Evolutionary conservation across 2,329 filamentous ascomycete species (phyloP), one percentile per base, ranked within the genome.

Genomic region (Fusarium udum): DNA sequence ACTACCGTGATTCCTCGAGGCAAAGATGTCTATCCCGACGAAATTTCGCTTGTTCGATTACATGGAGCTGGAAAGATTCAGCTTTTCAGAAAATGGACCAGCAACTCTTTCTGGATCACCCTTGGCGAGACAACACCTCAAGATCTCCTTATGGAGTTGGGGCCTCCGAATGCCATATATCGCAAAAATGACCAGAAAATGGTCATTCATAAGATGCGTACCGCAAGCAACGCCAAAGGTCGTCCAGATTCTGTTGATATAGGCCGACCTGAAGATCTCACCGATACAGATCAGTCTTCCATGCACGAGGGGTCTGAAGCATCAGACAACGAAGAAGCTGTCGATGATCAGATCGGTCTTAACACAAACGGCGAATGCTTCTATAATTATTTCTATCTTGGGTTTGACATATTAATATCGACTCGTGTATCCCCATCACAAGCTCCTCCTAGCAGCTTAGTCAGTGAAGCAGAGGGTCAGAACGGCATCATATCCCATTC

Each of bases 351-450:
- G 36, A 79, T 84, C 7, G 84, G 85, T 3, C 84, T 85, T 72
- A 84, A 86, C 80, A 75, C 91, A 7, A 89, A 91, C 3, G 88
- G 90, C 8, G 94, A 97, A 79, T 95, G 92, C 73, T 99, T 98
- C 80, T 98, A 96, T 83, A 98, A 98, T 81, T 99, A 99, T 81
- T 99, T 98, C 80, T 92, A 95, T 74, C 92, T 97, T 71, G 96
- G 96, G 4, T 97, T 99, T 79, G 96, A 99, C 81, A 89, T 98
- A 15, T 87, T 98, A 10, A 89, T 99, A n/a, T 97, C 95, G 2
- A 90, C 91, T 36, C 92, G 93, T 1, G 90, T 89, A 0, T 80
- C 87, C 10, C 86, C 92, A 8, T 93, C 92, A 1, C 89, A 89
- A 28, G 85, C 85, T 12, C 91, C 92, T 1, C 92, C 18, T 84